Evolutionary conservation across 2,329 filamentous ascomycete genomes (phyloP).

Genomic region (Sarocladiaceae sp.): DNA sequence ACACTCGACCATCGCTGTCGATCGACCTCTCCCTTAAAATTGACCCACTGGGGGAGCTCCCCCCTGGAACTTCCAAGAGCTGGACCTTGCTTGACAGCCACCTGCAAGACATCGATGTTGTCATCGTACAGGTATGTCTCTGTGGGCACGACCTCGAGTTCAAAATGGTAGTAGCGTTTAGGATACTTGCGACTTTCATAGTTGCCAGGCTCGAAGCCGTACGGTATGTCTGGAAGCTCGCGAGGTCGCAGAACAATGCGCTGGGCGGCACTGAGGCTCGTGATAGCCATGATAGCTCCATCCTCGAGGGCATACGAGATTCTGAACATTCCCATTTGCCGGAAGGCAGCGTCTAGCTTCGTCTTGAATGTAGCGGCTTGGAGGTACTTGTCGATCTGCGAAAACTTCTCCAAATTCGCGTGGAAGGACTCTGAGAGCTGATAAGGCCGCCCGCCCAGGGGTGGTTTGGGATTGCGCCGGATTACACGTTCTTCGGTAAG

Average conservation of each 20-base stretch:
- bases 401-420: conserved; percentile 49
- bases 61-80: conserved; percentile 34
- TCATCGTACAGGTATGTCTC: conserved; percentile 56
- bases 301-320: conserved; percentile 55
- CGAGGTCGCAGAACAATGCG: conserved; percentile 47
- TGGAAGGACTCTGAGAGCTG: conserved; percentile 55
- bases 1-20: conserved; percentile 58
- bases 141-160: conserved; percentile 54
- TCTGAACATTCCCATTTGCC: conserved; percentile 30
- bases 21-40: conserved; percentile 57
- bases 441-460: conserved; percentile 54
- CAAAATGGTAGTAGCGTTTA: conserved; percentile 59
- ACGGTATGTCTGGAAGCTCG: conserved; percentile 55
- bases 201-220: conserved; percentile 64
- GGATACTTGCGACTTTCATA: conserved; percentile 66
- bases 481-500: conserved; percentile 48
- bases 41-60: conserved; percentile 65
- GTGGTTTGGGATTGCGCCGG: conserved; percentile 53
- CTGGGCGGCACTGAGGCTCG: conserved; percentile 57
- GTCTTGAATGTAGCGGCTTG: conserved; percentile 56
- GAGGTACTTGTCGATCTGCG: conserved; percentile 47
- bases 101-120: conserved; percentile 35
- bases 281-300: conserved; percentile 59
- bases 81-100: conserved; percentile 29
- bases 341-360: conserved; percentile 51